Base-by-base conservation (phyloP, 148 eudicot species). In the Suaeda aralocaspica region DNA sequence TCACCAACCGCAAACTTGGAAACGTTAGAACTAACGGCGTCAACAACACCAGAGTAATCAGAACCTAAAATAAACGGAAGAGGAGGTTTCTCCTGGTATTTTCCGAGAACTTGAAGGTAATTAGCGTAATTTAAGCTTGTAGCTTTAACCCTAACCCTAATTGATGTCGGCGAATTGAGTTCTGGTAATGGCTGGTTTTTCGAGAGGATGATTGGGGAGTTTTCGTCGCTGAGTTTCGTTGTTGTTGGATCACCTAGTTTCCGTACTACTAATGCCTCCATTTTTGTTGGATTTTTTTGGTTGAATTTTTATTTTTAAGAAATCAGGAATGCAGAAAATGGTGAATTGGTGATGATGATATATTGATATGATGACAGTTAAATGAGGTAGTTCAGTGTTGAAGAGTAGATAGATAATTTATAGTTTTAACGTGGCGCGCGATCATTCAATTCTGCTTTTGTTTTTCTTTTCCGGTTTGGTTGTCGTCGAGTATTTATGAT, bases 81-180 rank as follows among this genome's bases (percentile, higher is more conserved):
- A 0, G 86, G 75, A 10, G 81, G 80, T 59, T 89, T 91, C 76
- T 94, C 99, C 68, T 94, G 99, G 72, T 94, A 94, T 62, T 94
- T 94, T 46, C 97, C 99, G 4, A 81, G 82, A 9, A 94, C 36
- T 74, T 91, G 96, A 30, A 91, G 89, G 83, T 86, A 94, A 77
- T 83, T 91, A 19, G 97, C 97, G 80, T 70, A 94, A 44, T 91
- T 94, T 72, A 94, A 74, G 84, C 99, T 94, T 15, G 92, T 86
- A 16, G 96, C 92, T 15, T 69, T 77, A 52, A 94, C 87, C 71
- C 87, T 73, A 39, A 94, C 80, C 70, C 85, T 72, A 9, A 94
- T 80, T 1, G 83, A 41, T 2, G 87, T 84, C 18, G 96, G 84
- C 0, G 96, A 79, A 0, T 70, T 78, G 4, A 89, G 78, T 52